phyloP scores from a whole-genome alignment of 805 yeast species.

The Candida parachauliodes region DNA sequence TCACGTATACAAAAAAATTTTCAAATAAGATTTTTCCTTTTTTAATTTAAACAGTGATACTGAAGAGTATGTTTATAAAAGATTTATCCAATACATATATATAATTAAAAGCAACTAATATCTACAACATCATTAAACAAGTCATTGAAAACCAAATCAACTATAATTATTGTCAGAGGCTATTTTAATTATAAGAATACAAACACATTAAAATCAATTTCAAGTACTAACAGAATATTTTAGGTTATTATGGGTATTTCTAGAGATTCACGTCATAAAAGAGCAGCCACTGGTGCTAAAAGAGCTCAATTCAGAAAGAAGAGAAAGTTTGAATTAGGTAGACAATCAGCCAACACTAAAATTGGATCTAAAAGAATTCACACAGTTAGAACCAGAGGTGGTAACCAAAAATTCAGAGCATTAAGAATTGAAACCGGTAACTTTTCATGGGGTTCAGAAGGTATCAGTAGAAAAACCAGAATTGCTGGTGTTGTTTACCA shows the following conservation, averaged over 20 bases:
- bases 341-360: slow-evolving; percentile 99
- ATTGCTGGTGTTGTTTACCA: slow-evolving; percentile 96
- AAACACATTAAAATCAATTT: not conserved
- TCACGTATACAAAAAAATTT: slow-evolving; percentile 9
- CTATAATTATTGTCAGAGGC: too few relatives aligned
- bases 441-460: slow-evolving; percentile 99
- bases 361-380: slow-evolving; percentile 99
- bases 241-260: slow-evolving; percentile 91
- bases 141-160: too few relatives aligned
- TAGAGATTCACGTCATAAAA: slow-evolving; percentile 99
- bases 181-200: too few relatives aligned
- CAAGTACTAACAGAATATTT: slow-evolving; percentile 16
- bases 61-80: slow-evolving; percentile 13
- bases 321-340: slow-evolving; percentile 99
- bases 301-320: slow-evolving; percentile 99
- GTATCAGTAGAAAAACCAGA: slow-evolving; percentile 98
- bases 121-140: too few relatives aligned
- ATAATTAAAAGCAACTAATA: too few relatives aligned
- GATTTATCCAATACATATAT: too few relatives aligned
- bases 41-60: slow-evolving; percentile 11
- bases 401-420: slow-evolving; percentile 99
- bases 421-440: slow-evolving; percentile 98
- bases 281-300: slow-evolving; percentile 99
- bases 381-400: slow-evolving; percentile 99
- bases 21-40: slow-evolving; percentile 8